phyloP scores from a whole-genome alignment of 1,284 basidiomycete species.

The Phaffia rhodozyma region DNA sequence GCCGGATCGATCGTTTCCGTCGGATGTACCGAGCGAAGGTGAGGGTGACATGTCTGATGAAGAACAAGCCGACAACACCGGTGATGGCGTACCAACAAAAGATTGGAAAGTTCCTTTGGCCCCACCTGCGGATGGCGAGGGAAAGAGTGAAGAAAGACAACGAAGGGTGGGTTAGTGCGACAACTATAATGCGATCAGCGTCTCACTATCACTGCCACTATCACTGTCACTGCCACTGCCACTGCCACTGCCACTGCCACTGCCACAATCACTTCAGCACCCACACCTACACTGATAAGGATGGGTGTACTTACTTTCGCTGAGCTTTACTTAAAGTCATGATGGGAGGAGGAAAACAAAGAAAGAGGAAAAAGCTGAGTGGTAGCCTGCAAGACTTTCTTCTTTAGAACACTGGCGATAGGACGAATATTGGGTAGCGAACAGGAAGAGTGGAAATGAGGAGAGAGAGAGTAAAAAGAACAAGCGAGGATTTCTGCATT shows the following conservation, averaged over 20 bases:
- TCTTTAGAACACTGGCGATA: too few species aligned
- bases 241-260: background rate
- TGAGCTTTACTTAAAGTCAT: background rate
- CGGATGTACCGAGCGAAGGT: background rate
- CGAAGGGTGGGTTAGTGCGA: background rate
- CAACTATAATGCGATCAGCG: background rate
- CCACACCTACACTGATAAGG: background rate
- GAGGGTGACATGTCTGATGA: constrained; percentile 2
- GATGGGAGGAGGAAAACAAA: background rate
- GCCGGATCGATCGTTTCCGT: background rate
- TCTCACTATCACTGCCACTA: background rate
- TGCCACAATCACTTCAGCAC: background rate
- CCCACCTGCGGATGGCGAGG: background rate
- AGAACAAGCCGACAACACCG: constrained; percentile 7
- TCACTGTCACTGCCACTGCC: background rate
- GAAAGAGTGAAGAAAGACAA: background rate
- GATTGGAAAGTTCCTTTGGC: too few species aligned
- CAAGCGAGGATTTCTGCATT: too few species aligned
- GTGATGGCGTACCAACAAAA: background rate
- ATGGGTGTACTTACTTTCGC: background rate
- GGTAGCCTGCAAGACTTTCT: too few species aligned
- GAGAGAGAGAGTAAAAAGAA: too few species aligned
- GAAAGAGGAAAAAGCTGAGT: background rate
- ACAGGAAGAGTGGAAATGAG: too few species aligned
- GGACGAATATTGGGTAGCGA: too few species aligned